A percentile compares a stretch with the other conserved stretches of the same genome.
Evolutionary conservation across 1,284 basidiomycete species (phyloP).

Genomic region (Ganoderma multipileum): DNA sequence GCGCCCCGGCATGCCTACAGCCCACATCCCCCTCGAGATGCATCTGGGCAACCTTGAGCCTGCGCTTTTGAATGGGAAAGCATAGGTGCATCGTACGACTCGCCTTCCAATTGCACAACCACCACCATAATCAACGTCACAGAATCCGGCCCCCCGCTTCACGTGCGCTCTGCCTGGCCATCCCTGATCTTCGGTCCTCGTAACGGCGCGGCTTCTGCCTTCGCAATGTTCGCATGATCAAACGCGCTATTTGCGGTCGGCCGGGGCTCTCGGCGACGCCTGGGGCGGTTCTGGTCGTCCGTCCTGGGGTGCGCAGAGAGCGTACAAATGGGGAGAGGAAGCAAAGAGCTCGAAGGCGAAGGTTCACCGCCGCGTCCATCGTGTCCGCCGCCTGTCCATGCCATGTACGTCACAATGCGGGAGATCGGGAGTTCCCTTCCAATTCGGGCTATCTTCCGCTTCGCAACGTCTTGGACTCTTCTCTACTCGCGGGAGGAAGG

Average conservation of each 20-base stretch:
- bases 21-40: not conserved
- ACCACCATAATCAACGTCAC: not conserved
- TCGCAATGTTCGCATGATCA: not conserved
- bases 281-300: not conserved
- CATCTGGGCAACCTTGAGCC: not conserved
- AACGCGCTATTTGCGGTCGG: not conserved
- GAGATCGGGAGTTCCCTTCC: not conserved
- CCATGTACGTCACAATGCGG: not conserved
- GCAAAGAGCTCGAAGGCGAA: not conserved
- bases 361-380: not conserved
- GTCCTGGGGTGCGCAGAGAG: not conserved
- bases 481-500: not conserved
- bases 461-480: not conserved
- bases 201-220: not conserved
- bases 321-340: not conserved
- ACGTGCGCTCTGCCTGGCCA: not conserved
- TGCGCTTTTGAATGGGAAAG: not conserved
- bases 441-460: not conserved
- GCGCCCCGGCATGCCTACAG: conserved; percentile 3
- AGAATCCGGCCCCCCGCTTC: not conserved
- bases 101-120: not conserved
- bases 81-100: conserved; percentile 22
- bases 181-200: conserved; percentile 7
- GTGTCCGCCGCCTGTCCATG: not conserved
- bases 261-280: conserved; percentile 1